Percentiles rank a stretch among this genome's conserved stretches.
Conservation (phyloP, 106 monocot genomes). For the Posidonia australis region DNA sequence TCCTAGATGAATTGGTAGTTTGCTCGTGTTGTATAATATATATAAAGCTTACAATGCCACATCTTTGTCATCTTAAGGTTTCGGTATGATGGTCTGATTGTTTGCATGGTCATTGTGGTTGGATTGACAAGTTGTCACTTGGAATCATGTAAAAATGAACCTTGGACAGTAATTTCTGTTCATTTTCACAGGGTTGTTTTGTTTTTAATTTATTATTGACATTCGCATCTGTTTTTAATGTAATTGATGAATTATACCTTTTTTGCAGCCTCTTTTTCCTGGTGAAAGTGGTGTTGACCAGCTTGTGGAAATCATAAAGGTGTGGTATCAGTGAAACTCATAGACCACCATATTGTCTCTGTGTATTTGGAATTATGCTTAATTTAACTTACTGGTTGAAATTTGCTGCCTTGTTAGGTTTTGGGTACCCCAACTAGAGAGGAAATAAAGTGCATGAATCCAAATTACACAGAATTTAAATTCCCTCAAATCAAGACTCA, state of each 20-base stretch:
- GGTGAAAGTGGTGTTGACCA: slow-evolving; percentile 55
- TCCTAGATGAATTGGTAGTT: too few relatives aligned
- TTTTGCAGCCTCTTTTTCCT: slow-evolving; percentile 56
- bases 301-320: slow-evolving; percentile 64
- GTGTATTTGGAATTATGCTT: too few relatives aligned
- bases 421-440: slow-evolving; percentile 26
- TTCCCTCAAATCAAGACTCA: slow-evolving; percentile 22
- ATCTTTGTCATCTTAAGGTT: too few relatives aligned
- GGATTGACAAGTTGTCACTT: too few relatives aligned
- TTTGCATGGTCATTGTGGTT: too few relatives aligned
- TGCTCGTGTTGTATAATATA: too few relatives aligned
- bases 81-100: too few relatives aligned
- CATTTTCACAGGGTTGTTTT: neutral
- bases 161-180: too few relatives aligned
- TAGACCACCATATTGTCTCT: too few relatives aligned
- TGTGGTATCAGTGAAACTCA: neutral
- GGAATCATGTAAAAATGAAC: too few relatives aligned
- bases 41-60: too few relatives aligned
- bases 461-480: slow-evolving; percentile 17
- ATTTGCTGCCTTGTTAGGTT: slow-evolving; percentile 11
- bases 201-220: neutral
- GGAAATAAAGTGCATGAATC: slow-evolving; percentile 28
- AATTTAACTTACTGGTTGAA: neutral
- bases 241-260: neutral
- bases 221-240: neutral